These are phyloP conservation scores for Lentinula edodes DNA, from an alignment of 768 basidiomycete species.

Conservation along the genomic window DNA sequence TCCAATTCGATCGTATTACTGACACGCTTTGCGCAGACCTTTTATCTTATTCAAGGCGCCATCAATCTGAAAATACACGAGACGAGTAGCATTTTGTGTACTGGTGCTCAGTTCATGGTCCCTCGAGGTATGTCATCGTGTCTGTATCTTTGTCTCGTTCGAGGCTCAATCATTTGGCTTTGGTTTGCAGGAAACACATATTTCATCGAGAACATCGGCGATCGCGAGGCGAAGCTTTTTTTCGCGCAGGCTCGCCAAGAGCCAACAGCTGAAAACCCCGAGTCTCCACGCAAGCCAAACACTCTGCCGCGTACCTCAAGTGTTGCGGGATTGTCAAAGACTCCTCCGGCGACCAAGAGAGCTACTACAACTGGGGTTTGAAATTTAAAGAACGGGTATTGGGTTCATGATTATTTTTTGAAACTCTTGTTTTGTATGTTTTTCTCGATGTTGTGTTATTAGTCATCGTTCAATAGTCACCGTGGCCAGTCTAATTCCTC, in stretches of 20 bases:
- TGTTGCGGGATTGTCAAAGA: neutral
- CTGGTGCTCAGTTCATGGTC: conserved; percentile 64
- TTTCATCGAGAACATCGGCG: conserved; percentile 80
- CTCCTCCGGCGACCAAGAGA: neutral
- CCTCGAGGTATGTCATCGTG: conserved; percentile 51
- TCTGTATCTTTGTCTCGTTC: neutral
- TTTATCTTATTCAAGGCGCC: conserved; percentile 80
- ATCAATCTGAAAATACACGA: conserved; percentile 82
- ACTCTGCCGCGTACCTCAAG: neutral
- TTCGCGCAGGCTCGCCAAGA: conserved; percentile 82
- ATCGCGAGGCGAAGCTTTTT: conserved; percentile 78
- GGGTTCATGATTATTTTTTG: neutral
- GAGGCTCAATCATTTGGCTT: neutral
- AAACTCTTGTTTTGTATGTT: neutral
- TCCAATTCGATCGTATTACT: neutral
- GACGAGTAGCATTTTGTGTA: conserved; percentile 63
- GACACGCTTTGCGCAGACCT: conserved; percentile 26
- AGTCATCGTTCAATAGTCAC: no score
- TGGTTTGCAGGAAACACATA: conserved; percentile 73
- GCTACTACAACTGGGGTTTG: conserved; percentile 1
- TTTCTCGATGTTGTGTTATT: neutral
- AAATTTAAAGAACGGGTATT: neutral
- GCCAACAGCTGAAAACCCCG: neutral
- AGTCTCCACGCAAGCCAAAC: neutral
- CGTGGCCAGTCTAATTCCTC: neutral